These are phyloP conservation scores for Margaritispora aquatica DNA, from an alignment of 495 filamentous ascomycete genomes.

Conservation along the genomic window DNA sequence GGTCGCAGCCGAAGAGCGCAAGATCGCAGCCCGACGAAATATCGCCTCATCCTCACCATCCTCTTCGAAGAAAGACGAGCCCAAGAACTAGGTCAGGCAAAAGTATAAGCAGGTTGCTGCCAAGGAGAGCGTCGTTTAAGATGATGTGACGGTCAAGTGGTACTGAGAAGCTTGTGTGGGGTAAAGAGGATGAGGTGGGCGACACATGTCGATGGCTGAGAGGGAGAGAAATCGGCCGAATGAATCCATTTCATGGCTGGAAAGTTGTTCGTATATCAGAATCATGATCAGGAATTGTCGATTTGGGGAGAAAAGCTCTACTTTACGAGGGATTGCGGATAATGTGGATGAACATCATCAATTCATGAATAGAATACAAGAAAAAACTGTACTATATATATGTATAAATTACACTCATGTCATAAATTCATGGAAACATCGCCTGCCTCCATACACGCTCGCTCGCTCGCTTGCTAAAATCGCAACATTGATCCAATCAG, in stretches of 20 bases:
- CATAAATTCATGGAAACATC: constrained; percentile 3
- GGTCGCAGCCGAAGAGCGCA: constrained; percentile 71
- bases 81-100: not conserved
- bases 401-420: not conserved
- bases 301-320: too few relatives aligned
- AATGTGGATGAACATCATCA: not conserved
- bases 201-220: too few relatives aligned
- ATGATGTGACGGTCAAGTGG: too few relatives aligned
- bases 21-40: constrained; percentile 53
- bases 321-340: too few relatives aligned
- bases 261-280: not conserved
- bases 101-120: constrained; percentile 18
- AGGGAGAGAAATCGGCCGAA: too few relatives aligned
- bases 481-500: not conserved
- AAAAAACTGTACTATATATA: not conserved
- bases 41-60: too few relatives aligned
- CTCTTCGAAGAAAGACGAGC: too few relatives aligned
- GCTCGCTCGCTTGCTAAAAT: not conserved
- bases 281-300: too few relatives aligned
- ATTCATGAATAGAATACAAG: not conserved
- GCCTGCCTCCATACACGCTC: too few relatives aligned
- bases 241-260: constrained; percentile 26
- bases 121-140: too few relatives aligned
- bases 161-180: too few relatives aligned
- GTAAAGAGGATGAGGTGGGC: too few relatives aligned